Percentiles rank a stretch among this genome's conserved stretches.
Evolutionary conservation across 345 rosid species (phyloP).

Genomic region (Passiflora organensis): DNA sequence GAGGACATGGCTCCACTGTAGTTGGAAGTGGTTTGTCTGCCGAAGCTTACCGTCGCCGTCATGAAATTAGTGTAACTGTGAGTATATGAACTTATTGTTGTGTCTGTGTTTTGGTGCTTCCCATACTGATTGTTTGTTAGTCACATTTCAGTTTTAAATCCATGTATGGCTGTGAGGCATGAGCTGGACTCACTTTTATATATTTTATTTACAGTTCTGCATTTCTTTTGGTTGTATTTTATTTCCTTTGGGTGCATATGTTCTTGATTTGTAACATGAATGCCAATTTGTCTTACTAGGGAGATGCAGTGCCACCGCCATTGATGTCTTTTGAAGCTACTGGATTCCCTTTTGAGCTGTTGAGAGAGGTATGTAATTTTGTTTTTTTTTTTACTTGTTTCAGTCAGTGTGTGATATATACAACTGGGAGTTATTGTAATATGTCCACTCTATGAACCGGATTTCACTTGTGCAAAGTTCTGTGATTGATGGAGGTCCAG

Average conservation of each 20-base stretch:
- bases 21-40: conserved; percentile 44
- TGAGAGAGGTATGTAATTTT: conserved; percentile 68
- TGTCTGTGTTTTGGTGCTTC: not conserved
- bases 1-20: conserved; percentile 38
- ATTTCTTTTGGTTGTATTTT: not conserved
- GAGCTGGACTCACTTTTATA: not conserved
- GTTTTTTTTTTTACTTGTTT: conserved; percentile 2
- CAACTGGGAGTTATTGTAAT: conserved; percentile 21
- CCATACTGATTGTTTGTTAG: not conserved
- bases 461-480: conserved; percentile 23
- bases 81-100: conserved; percentile 21
- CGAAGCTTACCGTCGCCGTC: conserved; percentile 68
- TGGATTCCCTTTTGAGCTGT: conserved; percentile 85
- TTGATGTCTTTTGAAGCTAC: conserved; percentile 68
- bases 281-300: conserved; percentile 36
- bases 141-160: not conserved
- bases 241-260: not conserved
- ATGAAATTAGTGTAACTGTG: conserved; percentile 80
- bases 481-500: conserved; percentile 52
- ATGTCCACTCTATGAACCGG: conserved; percentile 13
- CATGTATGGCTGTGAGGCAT: not conserved
- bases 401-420: conserved; percentile 7
- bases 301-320: conserved; percentile 74
- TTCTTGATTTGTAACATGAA: not conserved
- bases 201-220: too few species aligned